Percentiles rank a stretch among this genome's conserved stretches.
Evolutionary conservation across 23 red algal genomes (phyloP).

Genomic region (Gracilaria caudata): DNA sequence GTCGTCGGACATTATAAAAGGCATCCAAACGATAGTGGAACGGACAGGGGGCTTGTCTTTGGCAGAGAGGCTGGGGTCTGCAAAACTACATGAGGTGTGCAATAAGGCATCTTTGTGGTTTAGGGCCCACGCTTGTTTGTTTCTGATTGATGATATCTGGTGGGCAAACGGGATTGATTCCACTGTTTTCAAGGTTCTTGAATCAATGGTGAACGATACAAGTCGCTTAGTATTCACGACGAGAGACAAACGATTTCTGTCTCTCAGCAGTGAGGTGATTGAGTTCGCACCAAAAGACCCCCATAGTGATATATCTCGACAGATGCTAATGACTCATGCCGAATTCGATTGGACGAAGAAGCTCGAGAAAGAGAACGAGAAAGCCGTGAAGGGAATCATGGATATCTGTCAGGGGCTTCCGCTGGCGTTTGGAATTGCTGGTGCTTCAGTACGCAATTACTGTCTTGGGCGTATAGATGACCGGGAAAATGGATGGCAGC

Average conservation of each 20-base stretch:
- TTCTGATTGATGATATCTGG: slow-evolving; percentile 42
- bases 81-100: not conserved
- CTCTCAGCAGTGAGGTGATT: not conserved
- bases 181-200: not conserved
- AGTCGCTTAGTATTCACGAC: not conserved
- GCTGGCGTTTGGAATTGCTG: slow-evolving; percentile 20
- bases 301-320: not conserved
- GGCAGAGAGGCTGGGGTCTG: not conserved
- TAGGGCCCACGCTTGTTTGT: not conserved
- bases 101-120: slow-evolving; percentile 9
- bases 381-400: not conserved
- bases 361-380: not conserved
- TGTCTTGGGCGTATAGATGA: not conserved
- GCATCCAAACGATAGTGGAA: not conserved
- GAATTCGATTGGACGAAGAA: not conserved
- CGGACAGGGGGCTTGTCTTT: not conserved
- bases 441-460: not conserved
- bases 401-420: slow-evolving; percentile 21
- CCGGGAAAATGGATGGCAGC: not conserved
- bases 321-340: slow-evolving; percentile 2
- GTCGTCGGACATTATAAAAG: not conserved
- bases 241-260: not conserved
- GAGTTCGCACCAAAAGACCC: not conserved
- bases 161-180: slow-evolving; percentile 25
- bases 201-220: not conserved